phyloP scores from a whole-genome alignment of 148 eudicot genomes.

The Bassia scoparia region DNA sequence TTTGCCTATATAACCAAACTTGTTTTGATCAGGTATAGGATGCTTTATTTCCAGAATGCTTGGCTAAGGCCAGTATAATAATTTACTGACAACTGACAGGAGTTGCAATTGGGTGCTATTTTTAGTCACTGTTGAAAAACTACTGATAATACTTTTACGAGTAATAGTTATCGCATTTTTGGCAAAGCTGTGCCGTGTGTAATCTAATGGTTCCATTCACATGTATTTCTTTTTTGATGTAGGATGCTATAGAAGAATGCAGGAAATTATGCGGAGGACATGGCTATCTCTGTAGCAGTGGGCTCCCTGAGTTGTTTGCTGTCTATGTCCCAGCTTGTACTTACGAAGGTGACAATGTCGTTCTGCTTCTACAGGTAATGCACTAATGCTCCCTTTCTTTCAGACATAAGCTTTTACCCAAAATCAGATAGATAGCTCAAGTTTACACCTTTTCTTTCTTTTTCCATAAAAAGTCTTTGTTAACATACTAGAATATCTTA shows the following conservation, averaged over 20 bases:
- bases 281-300: conserved; percentile 89
- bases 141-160: too few species aligned
- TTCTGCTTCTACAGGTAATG: conserved; percentile 75
- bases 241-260: conserved; percentile 98
- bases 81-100: background rate
- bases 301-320: conserved; percentile 95
- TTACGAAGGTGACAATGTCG: conserved; percentile 89
- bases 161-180: too few species aligned
- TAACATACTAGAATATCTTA: background rate
- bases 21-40: background rate
- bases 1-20: background rate
- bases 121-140: background rate
- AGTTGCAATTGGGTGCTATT: background rate
- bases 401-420: background rate
- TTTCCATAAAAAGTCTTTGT: too few species aligned
- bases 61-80: background rate
- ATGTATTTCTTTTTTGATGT: conserved; percentile 18
- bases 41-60: background rate
- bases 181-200: too few species aligned
- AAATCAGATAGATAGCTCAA: too few species aligned
- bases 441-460: too few species aligned
- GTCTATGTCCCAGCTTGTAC: conserved; percentile 93
- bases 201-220: background rate
- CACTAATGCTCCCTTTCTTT: background rate
- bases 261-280: conserved; percentile 95